Base-by-base conservation (phyloP, 306 rosid genomes). In the Purshia tridentata region DNA sequence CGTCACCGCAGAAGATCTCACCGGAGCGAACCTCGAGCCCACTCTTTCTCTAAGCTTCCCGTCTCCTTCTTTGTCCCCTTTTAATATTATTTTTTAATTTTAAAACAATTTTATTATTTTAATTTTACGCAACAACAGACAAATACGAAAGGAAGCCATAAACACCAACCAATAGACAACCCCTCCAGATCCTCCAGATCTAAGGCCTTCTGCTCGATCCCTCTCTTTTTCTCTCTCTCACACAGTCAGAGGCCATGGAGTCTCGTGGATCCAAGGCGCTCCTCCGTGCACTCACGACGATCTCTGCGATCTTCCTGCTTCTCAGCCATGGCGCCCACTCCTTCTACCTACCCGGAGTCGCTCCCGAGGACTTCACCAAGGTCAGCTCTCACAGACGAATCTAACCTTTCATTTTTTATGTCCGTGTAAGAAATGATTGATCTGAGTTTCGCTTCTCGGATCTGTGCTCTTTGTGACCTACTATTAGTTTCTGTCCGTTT, bases 331-430 rank as follows among this genome's bases (percentile, higher is more conserved):
- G 80, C 65, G 86, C 80, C 75, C 70, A 61, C 82, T 87, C 81
- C 72, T 95, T 95, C 85, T 95, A 95, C 76, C 99, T 95, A 76
- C 99, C 99, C 13, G 99, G 99, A 22, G 99, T 95, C 59, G 99
- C 99, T 46, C 99, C 99, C 2, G 93, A 90, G 81, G 99, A 91
- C 56, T 91, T 95, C 84, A 37, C 49, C 15, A 88, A 95, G 99
- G 99, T 91, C 67, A 73, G 80, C 77, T 72, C 70, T 72, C 44
- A n/a, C 57, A 23, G 16, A 3, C 61, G 19, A 20, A 59, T 23
- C 40, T 14, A 3, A 1, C 15, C 41, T 49, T 29, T 23, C 8
- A 6, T 20, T 0, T 63, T 63, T 11, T n/a, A 42, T 65, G 7
- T 8, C 23, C 42, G 45, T 50, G n/a, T 52, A 4, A 39, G 15